These are phyloP conservation scores for Hymenoscyphus scutula DNA, from an alignment of 2,329 filamentous ascomycete species.

Conservation along the genomic window DNA sequence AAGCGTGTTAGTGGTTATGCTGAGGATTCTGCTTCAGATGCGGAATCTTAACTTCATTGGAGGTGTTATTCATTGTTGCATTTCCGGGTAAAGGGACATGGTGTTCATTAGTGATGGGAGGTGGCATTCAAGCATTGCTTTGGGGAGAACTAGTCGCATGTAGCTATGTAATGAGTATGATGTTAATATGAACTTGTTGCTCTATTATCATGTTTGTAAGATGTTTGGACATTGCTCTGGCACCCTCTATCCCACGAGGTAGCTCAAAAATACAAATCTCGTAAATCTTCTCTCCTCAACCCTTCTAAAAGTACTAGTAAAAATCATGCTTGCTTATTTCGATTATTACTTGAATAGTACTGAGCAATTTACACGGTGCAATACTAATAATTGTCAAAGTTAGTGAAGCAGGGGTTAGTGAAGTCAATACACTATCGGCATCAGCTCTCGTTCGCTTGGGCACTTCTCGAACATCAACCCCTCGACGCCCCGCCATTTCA, in stretches of 20 bases:
- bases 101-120: conserved; percentile 6
- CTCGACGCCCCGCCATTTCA: conserved; percentile 19
- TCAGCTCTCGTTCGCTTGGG: neutral
- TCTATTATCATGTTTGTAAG: neutral
- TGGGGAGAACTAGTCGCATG: conserved; percentile 6
- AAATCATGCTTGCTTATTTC: no score
- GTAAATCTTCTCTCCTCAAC: no score
- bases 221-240: neutral
- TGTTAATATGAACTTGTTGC: neutral
- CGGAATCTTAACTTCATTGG: conserved; percentile 24
- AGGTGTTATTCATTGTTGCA: conserved; percentile 9
- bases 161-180: conserved; percentile 16
- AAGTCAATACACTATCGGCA: neutral
- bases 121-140: conserved; percentile 12
- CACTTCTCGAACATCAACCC: conserved; percentile 22
- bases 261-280: no score
- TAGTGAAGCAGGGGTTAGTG: neutral
- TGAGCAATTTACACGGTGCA: no score
- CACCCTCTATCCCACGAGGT: no score
- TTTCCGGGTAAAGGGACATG: conserved; percentile 9
- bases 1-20: conserved; percentile 37
- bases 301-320: no score
- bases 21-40: conserved; percentile 33
- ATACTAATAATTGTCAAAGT: neutral
- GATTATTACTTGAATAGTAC: no score